Evolutionary conservation across 495 filamentous ascomycete genomes (phyloP), one percentile per base, ranked within the genome.

Genomic region (Apiosordaria backusii): DNA sequence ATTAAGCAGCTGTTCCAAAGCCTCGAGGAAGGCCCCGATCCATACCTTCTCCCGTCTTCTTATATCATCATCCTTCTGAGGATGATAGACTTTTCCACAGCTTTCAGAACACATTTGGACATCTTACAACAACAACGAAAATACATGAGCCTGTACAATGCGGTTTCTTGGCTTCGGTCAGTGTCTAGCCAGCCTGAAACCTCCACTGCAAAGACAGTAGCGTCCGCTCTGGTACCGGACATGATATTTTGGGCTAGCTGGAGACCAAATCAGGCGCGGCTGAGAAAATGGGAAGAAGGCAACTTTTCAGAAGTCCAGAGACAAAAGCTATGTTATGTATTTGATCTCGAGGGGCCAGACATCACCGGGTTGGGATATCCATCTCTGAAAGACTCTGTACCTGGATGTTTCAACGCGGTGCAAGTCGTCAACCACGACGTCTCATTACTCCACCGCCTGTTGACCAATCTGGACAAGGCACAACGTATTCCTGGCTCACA

Each of bases 291-390:
- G 69, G 69, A 71, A 58, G 65, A 50, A 18, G 69, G 62, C 4
- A 52, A 15, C 15, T 64, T 71, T 35, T 62, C 69, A n/a, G 55
- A 66, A 15, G 9, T 10, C 29, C 69, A 71, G n/a, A 63, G 27
- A 25, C 59, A 40, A 54, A 62, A 57, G 27, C 66, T 71, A 4
- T 40, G 15, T 22, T 60, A 4, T 1, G 57, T 71, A 15, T 71
- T 71, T 52, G 66, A 71, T 45, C 66, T 71, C 21, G 65, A 71
- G 57, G 69, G 65, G 4, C 69, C 69, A 9, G 69, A 71, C 57
- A 59, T 61, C 0, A 62, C 68, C 16, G 62, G 62, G 19, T 50
- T 52, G 6, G 65, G 68, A 0, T 54, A 21, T 10, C 23, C 35
- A 24, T 27, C 62, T 0, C 40, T 71, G 15, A 68, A 63, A 50